Percentiles rank a stretch among this genome's conserved stretches.
Evolutionary conservation across 768 basidiomycete genomes (phyloP).

Genomic region (Tubosaeta sp.): DNA sequence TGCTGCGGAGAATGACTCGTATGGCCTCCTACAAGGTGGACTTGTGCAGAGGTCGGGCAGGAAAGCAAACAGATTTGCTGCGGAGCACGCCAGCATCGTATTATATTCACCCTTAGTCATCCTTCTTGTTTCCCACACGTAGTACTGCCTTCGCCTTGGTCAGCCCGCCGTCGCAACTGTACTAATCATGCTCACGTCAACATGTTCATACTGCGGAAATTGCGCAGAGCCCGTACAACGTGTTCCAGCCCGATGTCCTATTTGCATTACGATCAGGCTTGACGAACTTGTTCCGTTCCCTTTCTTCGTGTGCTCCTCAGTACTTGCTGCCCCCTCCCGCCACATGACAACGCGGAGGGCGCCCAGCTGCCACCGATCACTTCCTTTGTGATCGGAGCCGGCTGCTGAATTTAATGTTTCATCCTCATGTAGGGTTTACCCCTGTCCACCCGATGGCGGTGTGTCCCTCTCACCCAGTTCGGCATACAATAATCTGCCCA

Average conservation of each 20-base stretch:
- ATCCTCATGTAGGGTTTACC: not conserved
- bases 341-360: constrained; percentile 13
- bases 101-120: constrained; percentile 34
- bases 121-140: constrained; percentile 29
- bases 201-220: constrained; percentile 17
- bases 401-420: constrained; percentile 7
- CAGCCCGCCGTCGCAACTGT: constrained; percentile 13
- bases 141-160: constrained; percentile 23
- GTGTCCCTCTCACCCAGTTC: not conserved
- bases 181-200: constrained; percentile 19
- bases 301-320: constrained; percentile 1
- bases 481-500: not conserved
- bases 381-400: constrained; percentile 23
- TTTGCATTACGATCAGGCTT: not conserved
- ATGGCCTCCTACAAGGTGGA: constrained; percentile 8
- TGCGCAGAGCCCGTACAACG: constrained; percentile 4
- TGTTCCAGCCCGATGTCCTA: not conserved
- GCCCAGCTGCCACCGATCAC: constrained; percentile 25
- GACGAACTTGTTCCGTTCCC: not conserved
- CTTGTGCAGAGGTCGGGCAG: not conserved
- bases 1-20: constrained; percentile 24
- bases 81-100: constrained; percentile 33
- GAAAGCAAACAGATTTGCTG: constrained; percentile 20
- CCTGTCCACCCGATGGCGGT: not conserved
- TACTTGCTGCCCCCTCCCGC: not conserved